Evolutionary conservation across 2,329 filamentous ascomycete species (phyloP).

Genomic region (Alternaria arborescens): DNA sequence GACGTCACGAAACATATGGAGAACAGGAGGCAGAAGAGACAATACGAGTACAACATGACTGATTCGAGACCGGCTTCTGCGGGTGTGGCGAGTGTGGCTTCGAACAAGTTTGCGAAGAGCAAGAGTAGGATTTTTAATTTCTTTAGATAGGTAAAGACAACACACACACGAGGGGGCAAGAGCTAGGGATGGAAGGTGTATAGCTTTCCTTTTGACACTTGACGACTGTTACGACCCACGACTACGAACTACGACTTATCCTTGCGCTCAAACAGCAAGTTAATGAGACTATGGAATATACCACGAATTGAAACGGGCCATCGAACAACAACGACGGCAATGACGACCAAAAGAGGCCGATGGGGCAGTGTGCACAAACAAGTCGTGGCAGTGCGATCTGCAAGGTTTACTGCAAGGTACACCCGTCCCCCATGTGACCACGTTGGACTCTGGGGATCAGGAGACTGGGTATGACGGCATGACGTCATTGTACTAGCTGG

Average conservation of each 20-base stretch:
- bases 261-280: constrained; percentile 23
- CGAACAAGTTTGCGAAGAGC: constrained; percentile 45
- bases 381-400: constrained; percentile 25
- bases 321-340: constrained; percentile 8
- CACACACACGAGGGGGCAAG: no score
- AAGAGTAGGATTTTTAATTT: constrained; percentile 51
- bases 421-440: constrained; percentile 27
- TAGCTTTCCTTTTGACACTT: not conserved
- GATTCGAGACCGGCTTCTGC: constrained; percentile 13
- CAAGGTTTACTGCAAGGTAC: constrained; percentile 47
- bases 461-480: not conserved
- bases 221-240: constrained; percentile 27
- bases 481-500: not conserved
- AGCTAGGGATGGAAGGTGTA: no score
- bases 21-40: constrained; percentile 28
- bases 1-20: constrained; percentile 12
- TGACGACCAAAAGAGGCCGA: not conserved
- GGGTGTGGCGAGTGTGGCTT: constrained; percentile 29
- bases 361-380: no score
- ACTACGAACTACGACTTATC: constrained; percentile 14
- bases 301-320: not conserved
- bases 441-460: not conserved
- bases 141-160: constrained; percentile 29
- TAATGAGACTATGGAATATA: constrained; percentile 9
- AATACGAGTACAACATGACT: constrained; percentile 18